Evolutionary conservation across 257 asterid genomes (phyloP).

Genomic region (Primulina eburnea): DNA sequence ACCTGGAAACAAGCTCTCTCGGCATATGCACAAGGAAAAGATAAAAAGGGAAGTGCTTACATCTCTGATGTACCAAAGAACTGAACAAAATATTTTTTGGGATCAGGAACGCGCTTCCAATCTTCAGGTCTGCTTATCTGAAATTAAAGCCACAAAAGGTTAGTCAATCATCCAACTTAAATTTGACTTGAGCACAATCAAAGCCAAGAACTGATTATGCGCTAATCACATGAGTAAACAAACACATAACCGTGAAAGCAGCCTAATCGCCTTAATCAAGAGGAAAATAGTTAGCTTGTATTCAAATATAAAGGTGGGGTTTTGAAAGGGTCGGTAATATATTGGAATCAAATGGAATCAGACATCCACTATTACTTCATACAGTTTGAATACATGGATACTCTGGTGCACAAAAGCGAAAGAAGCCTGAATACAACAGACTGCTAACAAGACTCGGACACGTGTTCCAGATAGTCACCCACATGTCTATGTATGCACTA

Average conservation of each 20-base stretch:
- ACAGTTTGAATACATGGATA: neutral
- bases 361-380: neutral
- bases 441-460: neutral
- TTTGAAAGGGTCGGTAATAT: neutral
- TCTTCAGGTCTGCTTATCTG: constrained; percentile 87
- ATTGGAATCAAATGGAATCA: neutral
- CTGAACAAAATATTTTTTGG: constrained; percentile 73
- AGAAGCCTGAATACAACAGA: neutral
- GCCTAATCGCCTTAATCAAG: constrained; percentile 1
- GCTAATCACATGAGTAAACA: neutral
- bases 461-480: neutral
- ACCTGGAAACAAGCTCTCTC: constrained; percentile 9
- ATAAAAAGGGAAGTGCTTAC: constrained; percentile 43
- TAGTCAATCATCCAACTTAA: constrained; percentile 22
- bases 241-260: neutral
- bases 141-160: constrained; percentile 30
- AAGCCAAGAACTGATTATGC: neutral
- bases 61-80: constrained; percentile 85
- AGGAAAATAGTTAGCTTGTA: neutral
- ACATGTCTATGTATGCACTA: too few species aligned
- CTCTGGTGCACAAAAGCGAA: neutral
- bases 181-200: constrained; percentile 5
- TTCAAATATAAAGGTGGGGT: neutral
- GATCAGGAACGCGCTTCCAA: constrained; percentile 62
- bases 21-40: constrained; percentile 18